A percentile compares a stretch with the other conserved stretches of the same genome.
Evolutionary conservation across 257 asterid genomes (phyloP).

Genomic region (Jacaranda copaia): DNA sequence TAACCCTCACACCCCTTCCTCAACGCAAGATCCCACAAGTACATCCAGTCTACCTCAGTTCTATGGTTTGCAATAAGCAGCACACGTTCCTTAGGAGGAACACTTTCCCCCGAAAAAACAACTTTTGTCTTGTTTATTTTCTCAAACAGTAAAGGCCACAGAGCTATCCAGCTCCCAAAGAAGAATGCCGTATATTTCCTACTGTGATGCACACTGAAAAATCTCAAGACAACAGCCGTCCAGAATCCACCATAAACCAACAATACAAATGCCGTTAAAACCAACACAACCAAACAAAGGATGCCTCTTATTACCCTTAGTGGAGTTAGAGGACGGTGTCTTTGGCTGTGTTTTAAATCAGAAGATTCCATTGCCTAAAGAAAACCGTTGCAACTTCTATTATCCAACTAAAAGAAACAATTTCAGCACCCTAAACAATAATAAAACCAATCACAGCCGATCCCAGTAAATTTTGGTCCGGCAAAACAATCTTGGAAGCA

Average conservation of each 20-base stretch:
- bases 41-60: conserved; percentile 98
- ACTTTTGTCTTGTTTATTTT: conserved; percentile 78
- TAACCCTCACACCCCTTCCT: conserved; percentile 74
- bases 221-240: conserved; percentile 63
- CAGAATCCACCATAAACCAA: conserved; percentile 73
- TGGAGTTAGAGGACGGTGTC: conserved; percentile 63
- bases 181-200: conserved; percentile 65
- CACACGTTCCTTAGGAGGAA: conserved; percentile 71
- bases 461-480: not conserved
- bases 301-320: conserved; percentile 62
- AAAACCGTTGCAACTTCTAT: not conserved
- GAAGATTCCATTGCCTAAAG: not conserved
- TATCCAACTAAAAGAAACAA: not conserved
- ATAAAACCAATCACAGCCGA: not conserved
- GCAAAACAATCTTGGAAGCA: not conserved
- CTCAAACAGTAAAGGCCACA: conserved; percentile 92
- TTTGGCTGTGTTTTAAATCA: conserved; percentile 38
- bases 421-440: not conserved
- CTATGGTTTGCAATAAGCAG: conserved; percentile 83
- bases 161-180: conserved; percentile 86
- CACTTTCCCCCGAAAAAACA: conserved; percentile 78
- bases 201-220: conserved; percentile 68
- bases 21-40: conserved; percentile 91
- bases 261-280: conserved; percentile 76
- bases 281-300: conserved; percentile 63